Evolutionary conservation across 164 flowering plant genomes (phyloP).

Genomic region (Liriodendron chinense): DNA sequence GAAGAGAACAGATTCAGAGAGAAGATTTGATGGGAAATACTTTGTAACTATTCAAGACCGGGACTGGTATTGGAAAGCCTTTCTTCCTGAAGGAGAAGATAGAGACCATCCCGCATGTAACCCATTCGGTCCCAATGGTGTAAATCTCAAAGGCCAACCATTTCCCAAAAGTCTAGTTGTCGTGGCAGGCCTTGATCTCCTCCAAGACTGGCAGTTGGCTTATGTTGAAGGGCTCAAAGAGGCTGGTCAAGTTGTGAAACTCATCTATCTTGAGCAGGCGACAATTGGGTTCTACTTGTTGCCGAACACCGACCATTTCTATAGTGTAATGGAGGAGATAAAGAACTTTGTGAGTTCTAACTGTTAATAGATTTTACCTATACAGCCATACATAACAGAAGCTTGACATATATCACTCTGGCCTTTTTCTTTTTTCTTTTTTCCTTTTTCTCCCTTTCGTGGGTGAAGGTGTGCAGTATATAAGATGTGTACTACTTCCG

Average conservation of each 20-base stretch:
- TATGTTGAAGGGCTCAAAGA: conserved; percentile 63
- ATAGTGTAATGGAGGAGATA: conserved; percentile 71
- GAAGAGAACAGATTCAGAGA: conserved; percentile 75
- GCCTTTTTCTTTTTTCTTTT: neutral
- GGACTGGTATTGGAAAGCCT: conserved; percentile 91
- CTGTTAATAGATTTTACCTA: conserved; percentile 28
- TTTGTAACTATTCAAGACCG: conserved; percentile 62
- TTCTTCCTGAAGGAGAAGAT: conserved; percentile 70
- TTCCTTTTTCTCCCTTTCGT: neutral
- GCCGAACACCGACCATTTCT: conserved; percentile 70
- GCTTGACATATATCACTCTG: conserved; percentile 1
- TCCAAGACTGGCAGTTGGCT: conserved; percentile 79
- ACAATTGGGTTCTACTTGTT: conserved; percentile 83
- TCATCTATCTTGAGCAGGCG: conserved; percentile 63
- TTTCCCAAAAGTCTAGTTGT: conserved; percentile 81
- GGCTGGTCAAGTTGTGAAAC: conserved; percentile 61
- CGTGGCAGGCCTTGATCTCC: conserved; percentile 73
- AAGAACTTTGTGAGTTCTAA: conserved; percentile 55
- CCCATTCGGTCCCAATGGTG: conserved; percentile 68
- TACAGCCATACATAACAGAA: conserved; percentile 11
- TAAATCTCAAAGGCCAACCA: conserved; percentile 44
- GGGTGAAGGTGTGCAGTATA: conserved; percentile 8
- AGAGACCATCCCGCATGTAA: conserved; percentile 79
- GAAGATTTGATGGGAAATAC: conserved; percentile 60
- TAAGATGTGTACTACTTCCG: conserved; percentile 4